A percentile compares a stretch with the other conserved stretches of the same genome.
phyloP scores from a whole-genome alignment of 225 moss, liverwort and hornwort species.

The Antitrichia curtipendula region DNA sequence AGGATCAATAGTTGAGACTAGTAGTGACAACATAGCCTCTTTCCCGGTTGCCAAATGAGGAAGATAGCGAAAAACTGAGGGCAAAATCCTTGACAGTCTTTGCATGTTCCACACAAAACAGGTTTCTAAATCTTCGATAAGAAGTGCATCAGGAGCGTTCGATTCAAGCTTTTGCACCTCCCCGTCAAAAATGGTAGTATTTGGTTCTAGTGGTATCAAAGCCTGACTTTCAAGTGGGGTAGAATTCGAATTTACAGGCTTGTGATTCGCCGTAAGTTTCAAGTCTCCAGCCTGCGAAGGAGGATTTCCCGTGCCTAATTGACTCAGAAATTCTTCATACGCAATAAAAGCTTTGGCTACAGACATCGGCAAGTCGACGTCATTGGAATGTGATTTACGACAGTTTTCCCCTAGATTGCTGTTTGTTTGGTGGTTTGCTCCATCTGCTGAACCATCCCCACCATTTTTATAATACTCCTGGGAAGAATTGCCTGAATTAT shows the following conservation, averaged over 20 bases:
- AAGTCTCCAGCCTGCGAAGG: slow-evolving; percentile 2
- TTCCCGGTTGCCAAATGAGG: slow-evolving; percentile 63
- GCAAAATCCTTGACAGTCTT: slow-evolving; percentile 58
- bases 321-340: slow-evolving; percentile 69
- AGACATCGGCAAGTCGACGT: slow-evolving; percentile 11
- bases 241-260: neutral
- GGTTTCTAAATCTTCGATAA: slow-evolving; percentile 64
- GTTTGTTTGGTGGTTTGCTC: neutral
- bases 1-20: slow-evolving; percentile 72
- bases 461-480: slow-evolving; percentile 49
- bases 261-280: slow-evolving; percentile 19
- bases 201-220: neutral
- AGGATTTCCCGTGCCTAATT: slow-evolving; percentile 7
- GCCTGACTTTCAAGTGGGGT: slow-evolving; percentile 9
- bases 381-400: slow-evolving; percentile 12
- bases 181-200: slow-evolving; percentile 7
- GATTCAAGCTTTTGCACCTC: neutral
- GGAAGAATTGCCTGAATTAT: slow-evolving; percentile 34
- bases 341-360: slow-evolving; percentile 60
- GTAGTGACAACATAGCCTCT: slow-evolving; percentile 43
- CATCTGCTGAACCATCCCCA: slow-evolving; percentile 17
- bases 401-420: neutral
- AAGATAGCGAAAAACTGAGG: slow-evolving; percentile 79
- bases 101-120: slow-evolving; percentile 82
- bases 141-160: slow-evolving; percentile 14